These are phyloP conservation scores for Aspergillus nidulans DNA, from an alignment of 495 filamentous ascomycete genomes.

Conservation along the genomic window DNA sequence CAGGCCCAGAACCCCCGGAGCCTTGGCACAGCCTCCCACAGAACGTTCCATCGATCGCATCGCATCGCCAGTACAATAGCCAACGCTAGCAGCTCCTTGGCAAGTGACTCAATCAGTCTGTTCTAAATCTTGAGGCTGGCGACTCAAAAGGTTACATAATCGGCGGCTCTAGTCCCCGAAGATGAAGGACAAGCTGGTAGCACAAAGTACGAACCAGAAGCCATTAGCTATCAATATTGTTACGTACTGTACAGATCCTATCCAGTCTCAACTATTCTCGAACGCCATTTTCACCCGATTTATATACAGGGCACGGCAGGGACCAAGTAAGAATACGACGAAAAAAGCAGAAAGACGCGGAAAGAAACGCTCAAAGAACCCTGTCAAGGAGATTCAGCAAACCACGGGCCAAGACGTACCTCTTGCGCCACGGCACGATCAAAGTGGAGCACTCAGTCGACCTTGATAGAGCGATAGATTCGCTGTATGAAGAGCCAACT, in stretches of 20 bases:
- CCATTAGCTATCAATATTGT: not conserved
- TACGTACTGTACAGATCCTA: slow-evolving; percentile 1
- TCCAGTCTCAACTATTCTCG: not conserved
- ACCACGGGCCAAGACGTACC: not conserved
- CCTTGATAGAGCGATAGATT: slow-evolving; percentile 94
- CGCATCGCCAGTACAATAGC: not conserved
- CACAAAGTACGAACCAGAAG: not conserved
- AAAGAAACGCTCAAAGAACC: slow-evolving; percentile 6
- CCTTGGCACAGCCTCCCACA: slow-evolving; percentile 3
- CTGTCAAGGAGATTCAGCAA: not conserved
- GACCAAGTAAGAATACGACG: not conserved
- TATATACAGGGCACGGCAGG: slow-evolving; percentile 18
- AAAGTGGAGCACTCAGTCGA: slow-evolving; percentile 56
- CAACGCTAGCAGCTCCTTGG: too few species aligned
- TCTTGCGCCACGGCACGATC: not conserved
- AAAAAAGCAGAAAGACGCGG: not conserved
- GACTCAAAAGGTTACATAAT: not conserved
- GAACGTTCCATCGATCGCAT: slow-evolving; percentile 2
- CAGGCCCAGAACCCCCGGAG: slow-evolving; percentile 11
- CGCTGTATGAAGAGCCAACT: slow-evolving; percentile 89
- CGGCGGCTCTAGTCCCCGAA: not conserved
- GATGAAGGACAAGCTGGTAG: not conserved
- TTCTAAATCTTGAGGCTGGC: not conserved
- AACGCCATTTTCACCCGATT: slow-evolving; percentile 7
- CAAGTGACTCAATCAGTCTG: not conserved